These are phyloP conservation scores for Fragilariopsis cylindrus DNA, from an alignment of 108 stramenopile species.

Conservation along the genomic window DNA sequence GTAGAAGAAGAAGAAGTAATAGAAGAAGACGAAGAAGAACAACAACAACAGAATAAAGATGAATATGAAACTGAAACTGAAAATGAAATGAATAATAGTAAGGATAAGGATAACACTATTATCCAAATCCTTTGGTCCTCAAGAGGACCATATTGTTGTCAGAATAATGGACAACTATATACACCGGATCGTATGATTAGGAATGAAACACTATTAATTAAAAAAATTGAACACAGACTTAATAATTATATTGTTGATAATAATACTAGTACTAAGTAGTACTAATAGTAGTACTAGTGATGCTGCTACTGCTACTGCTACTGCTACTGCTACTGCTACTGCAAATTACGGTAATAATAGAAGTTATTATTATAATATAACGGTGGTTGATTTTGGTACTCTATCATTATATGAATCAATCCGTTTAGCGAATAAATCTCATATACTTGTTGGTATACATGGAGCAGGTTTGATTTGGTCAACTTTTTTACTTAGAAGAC, in stretches of 20 bases:
- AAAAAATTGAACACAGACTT: no score
- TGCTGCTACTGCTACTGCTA: no score
- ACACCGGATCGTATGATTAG: background rate
- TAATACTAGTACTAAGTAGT: no score
- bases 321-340: no score
- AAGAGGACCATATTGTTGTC: background rate
- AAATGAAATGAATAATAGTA: background rate
- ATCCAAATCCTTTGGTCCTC: background rate
- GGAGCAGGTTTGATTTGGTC: constrained; percentile 6
- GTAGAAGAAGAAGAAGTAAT: background rate
- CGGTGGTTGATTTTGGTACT: background rate
- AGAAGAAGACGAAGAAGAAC: background rate
- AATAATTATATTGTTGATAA: no score
- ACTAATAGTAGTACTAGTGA: no score
- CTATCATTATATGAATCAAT: background rate
- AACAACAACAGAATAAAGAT: background rate
- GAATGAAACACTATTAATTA: background rate
- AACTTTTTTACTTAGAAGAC: background rate
- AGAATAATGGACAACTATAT: background rate
- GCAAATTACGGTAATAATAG: no score
- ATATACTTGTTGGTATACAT: background rate
- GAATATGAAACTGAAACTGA: no score
- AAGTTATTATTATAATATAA: background rate
- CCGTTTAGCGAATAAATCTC: background rate
- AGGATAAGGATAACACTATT: background rate